Base-by-base conservation (phyloP, 2,329 filamentous ascomycete genomes). In the Nectriaceae sp. region DNA sequence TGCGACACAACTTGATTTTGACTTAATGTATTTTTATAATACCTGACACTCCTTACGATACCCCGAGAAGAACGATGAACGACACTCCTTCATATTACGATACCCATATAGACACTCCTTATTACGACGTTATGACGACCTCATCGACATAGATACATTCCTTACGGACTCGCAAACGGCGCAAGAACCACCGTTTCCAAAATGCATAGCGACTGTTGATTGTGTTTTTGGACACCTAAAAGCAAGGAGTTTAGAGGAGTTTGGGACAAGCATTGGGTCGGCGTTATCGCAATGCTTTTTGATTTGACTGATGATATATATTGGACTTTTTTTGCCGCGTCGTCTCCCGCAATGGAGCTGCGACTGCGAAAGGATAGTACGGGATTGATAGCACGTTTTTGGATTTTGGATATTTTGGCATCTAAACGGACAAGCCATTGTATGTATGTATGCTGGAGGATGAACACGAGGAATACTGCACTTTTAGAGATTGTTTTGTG, bases 181-280 rank as follows among this genome's bases (percentile, higher is more conserved):
- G 53, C 56, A 53, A 52, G 55, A 71, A 66, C 67, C 72, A 73
- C 55, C 49, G 57, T 61, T 52, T 70, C 72, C 71, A 73, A 73
- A 75, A 69, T 78, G 76, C 77, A 80, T 79, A 78, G 77, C 77
- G 76, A 75, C 74, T 76, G 71, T 72, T n/a, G n/a, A n/a, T 64
- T 54, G 44, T 53, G 50, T 54, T 46, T 55, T 60, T 54, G 45
- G 49, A 53, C 53, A 50, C 58, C 42, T 54, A 61, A 61, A 62
- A 61, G 60, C 56, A 56, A 44, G 62, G 62, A 55, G 60, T 56
- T 62, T 40, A 40, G 36, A 31, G 60, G 60, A 53, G 53, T 52
- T 52, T 52, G 42, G 50, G 49, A 50, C 31, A 18, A 53, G 56
- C 60, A 62, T 62, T 61, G 56, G 24, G 48, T 49, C 52, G 56